These are phyloP conservation scores for Xylaria sp. DNA, from an alignment of 2,329 filamentous ascomycete species.

Conservation along the genomic window DNA sequence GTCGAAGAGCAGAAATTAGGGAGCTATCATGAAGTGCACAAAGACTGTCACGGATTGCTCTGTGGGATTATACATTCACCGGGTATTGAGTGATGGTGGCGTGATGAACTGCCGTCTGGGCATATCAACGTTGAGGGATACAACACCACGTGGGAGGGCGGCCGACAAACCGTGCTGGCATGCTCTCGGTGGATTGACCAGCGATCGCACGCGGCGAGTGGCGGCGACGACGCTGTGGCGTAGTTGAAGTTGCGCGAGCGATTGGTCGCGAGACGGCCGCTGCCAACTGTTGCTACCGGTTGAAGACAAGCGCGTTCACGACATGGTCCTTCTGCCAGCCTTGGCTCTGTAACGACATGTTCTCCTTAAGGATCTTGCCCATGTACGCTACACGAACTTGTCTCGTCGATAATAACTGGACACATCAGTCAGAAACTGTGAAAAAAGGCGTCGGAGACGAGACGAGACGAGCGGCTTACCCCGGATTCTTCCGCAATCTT, in stretches of 20 bases:
- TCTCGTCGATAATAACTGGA: conserved; percentile 66
- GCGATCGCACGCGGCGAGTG: not conserved
- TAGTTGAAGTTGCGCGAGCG: conserved; percentile 9
- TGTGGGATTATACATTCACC: conserved; percentile 1
- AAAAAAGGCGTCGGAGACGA: not conserved
- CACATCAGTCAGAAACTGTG: conserved; percentile 15
- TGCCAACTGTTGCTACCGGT: conserved; percentile 50
- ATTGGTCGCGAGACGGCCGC: conserved; percentile 22
- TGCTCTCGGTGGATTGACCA: conserved; percentile 6
- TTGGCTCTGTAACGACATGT: conserved; percentile 70
- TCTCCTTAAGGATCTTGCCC: conserved; percentile 80
- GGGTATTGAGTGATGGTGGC: not conserved
- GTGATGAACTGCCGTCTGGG: not conserved
- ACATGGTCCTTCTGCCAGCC: conserved; percentile 81
- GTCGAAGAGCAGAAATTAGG: conserved; percentile 18
- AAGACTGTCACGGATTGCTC: conserved; percentile 6
- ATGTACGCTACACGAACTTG: conserved; percentile 80
- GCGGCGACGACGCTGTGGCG: not conserved
- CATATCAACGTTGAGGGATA: not conserved
- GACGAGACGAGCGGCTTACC: conserved; percentile 58
- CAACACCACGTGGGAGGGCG: conserved; percentile 1
- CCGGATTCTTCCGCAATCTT: conserved; percentile 71
- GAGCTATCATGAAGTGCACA: conserved; percentile 2
- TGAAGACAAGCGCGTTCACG: conserved; percentile 78
- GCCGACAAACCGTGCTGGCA: not conserved